A percentile compares a stretch with the other conserved stretches of the same genome.
Evolutionary conservation across 202 grass and related monocot genomes (phyloP).

Genomic region (Panicum virgatum): DNA sequence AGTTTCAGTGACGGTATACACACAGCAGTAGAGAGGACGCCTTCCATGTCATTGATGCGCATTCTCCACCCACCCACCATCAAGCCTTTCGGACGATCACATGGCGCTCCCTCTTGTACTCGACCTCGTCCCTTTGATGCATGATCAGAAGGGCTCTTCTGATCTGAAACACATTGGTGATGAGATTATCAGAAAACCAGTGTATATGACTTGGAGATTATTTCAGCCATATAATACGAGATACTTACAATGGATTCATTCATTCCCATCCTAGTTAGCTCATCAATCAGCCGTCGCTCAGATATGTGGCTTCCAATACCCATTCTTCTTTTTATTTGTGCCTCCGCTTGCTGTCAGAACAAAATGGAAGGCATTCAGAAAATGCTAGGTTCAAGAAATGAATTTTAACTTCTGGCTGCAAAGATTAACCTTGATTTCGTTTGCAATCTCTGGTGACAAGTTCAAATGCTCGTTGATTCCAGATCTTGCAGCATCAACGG

Average conservation of each 20-base stretch:
- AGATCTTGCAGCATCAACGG: slow-evolving; percentile 87
- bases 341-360: slow-evolving; percentile 75
- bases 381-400: background rate
- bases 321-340: slow-evolving; percentile 96
- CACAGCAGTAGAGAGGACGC: background rate
- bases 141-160: slow-evolving; percentile 96
- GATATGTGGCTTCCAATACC: slow-evolving; percentile 96
- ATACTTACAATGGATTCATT: slow-evolving; percentile 83
- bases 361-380: slow-evolving; percentile 4
- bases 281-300: slow-evolving; percentile 73
- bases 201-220: background rate
- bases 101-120: slow-evolving; percentile 90
- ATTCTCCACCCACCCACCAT: background rate
- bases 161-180: slow-evolving; percentile 50
- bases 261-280: slow-evolving; percentile 84
- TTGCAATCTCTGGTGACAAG: slow-evolving; percentile 93
- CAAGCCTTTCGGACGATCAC: slow-evolving; percentile 89
- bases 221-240: background rate
- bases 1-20: slow-evolving; percentile 11
- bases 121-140: slow-evolving; percentile 96
- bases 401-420: background rate
- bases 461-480: slow-evolving; percentile 98
- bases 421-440: slow-evolving; percentile 83
- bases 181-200: slow-evolving; percentile 10
- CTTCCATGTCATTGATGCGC: background rate